These are phyloP conservation scores for Coniochaeta sp. DNA, from an alignment of 2,329 filamentous ascomycete species.

Conservation along the genomic window DNA sequence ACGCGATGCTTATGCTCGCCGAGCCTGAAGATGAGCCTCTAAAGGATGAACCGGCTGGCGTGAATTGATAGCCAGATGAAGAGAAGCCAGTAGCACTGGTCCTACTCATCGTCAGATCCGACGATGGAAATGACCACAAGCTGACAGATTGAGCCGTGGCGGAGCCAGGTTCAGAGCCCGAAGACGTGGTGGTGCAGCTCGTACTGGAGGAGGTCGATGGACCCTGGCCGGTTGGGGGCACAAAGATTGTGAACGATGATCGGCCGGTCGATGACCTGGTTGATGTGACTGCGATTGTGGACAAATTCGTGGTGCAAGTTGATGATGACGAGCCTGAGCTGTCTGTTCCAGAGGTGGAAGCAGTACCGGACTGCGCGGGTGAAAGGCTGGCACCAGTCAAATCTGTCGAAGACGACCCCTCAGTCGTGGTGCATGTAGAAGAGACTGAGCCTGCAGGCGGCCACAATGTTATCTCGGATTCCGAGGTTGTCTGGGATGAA, in stretches of 20 bases:
- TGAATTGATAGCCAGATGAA: not conserved
- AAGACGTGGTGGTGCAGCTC: not conserved
- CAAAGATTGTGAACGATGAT: not conserved
- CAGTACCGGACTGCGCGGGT: not conserved
- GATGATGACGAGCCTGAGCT: not conserved
- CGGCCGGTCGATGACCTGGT: not conserved
- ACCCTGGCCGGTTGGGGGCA: not conserved
- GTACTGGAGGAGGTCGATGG: not conserved
- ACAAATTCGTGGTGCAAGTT: not conserved
- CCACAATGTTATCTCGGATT: not conserved
- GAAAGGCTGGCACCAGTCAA: not conserved
- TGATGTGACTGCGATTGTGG: not conserved
- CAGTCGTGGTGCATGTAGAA: not conserved
- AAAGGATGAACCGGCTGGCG: not conserved
- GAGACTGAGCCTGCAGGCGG: not conserved
- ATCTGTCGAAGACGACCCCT: not conserved
- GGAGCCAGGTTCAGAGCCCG: not conserved
- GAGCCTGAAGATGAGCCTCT: not conserved
- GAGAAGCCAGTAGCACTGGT: not conserved
- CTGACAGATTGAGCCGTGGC: not conserved
- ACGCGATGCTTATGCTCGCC: not conserved
- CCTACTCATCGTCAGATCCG: not conserved
- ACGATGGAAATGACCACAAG: not conserved
- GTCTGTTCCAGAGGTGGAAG: not conserved
- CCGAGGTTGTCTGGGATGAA: not conserved